Base-by-base conservation (phyloP, 2,329 filamentous ascomycete genomes). In the Exophiala bonariae region DNA sequence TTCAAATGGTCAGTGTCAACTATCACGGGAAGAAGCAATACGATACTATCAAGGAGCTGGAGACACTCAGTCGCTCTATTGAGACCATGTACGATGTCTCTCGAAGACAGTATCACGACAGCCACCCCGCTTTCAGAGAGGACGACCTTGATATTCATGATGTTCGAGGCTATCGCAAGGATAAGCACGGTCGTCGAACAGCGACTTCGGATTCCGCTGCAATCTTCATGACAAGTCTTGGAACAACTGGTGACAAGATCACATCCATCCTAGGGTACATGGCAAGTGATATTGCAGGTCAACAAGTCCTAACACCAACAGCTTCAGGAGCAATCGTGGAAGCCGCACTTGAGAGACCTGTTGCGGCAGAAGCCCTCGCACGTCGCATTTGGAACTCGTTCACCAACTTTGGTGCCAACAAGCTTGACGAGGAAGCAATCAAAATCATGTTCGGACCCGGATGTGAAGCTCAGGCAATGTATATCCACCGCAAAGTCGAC, bases 371-470 rank as follows among this genome's bases (percentile, higher is more conserved):
- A 49, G 64, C 65, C 7, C 53, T 67, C 4, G 65, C 63, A 18
- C 50, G 59, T 7, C 57, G 64, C 9, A 46, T 67, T 8, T 67
- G 63, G 63, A 57, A 64, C 13, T 65, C 62, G 7, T 61, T 67
- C 33, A 49, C 50, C 41, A 42, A 46, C 17, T 49, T 49, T 22
- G 50, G 50, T 55, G 48, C 51, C 18, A 57, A 59, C 7, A 56
- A 50, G 3, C 49, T 66, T 2, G 57, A 60, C 22, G 49, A 58
- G 32, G 42, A 54, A 36, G 61, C 65, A 44, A 56, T 66, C 11
- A 38, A 56, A 4, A 48, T 61, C 18, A 57, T 66, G n/a, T 55
- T 66, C 3, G 63, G 63, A 4, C 31, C 42, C 5, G 46, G 50
- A 3, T 52, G 55, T 9, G 44, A 47, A 14, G 53, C 48, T 4